phyloP scores from a whole-genome alignment of 164 flowering plant genomes.

The Magnolia officinalis region DNA sequence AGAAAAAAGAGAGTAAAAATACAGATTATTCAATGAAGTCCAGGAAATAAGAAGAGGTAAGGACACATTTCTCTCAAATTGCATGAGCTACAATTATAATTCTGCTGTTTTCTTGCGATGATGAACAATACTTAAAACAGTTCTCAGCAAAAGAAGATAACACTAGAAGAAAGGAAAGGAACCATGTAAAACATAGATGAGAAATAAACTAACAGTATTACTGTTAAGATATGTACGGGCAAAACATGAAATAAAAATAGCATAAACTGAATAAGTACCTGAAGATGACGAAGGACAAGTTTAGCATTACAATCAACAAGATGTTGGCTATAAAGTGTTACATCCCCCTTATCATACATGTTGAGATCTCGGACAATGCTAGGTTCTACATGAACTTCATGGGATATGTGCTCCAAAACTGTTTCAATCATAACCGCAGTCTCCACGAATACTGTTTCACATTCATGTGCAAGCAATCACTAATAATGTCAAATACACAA shows the following conservation, averaged over 20 bases:
- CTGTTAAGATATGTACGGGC: not conserved
- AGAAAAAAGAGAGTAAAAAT: no score
- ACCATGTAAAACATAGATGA: not conserved
- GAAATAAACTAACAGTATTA: not conserved
- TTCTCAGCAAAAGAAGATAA: not conserved
- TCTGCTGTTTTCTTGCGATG: no score
- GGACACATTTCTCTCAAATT: no score
- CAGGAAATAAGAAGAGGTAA: no score
- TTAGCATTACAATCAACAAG: slow-evolving; percentile 10
- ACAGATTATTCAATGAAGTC: no score
- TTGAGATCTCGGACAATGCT: slow-evolving; percentile 6
- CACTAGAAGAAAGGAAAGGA: not conserved
- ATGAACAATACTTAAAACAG: no score
- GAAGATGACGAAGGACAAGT: slow-evolving; percentile 7
- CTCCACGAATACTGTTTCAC: slow-evolving; percentile 11
- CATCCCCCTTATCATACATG: slow-evolving; percentile 12
- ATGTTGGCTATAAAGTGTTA: slow-evolving; percentile 6
- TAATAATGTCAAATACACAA: not conserved
- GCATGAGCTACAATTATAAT: no score
- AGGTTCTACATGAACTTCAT: slow-evolving; percentile 4
- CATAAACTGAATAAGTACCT: slow-evolving; percentile 2
- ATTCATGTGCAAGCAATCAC: not conserved
- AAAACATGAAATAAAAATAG: not conserved
- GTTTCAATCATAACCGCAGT: slow-evolving; percentile 12
- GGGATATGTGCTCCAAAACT: slow-evolving; percentile 8